Conservation (phyloP, 306 rosid species). For the Coriaria nepalensis region DNA sequence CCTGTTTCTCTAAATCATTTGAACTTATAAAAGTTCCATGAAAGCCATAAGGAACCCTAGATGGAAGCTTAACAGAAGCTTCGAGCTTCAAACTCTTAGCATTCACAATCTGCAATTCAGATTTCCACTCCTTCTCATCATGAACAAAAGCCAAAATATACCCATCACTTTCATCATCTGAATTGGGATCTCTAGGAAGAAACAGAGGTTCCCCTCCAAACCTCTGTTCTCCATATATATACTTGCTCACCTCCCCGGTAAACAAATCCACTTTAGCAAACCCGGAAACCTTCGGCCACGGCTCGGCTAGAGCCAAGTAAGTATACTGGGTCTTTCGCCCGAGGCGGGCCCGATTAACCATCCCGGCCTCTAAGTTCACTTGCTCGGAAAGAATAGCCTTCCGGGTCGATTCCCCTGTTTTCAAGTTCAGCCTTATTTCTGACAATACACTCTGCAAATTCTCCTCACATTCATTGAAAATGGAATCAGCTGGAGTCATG, state of each 20-base stretch:
- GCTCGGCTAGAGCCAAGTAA: constrained; percentile 74
- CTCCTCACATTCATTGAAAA: constrained; percentile 88
- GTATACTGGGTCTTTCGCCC: constrained; percentile 66
- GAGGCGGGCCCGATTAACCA: constrained; percentile 73
- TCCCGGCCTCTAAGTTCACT: constrained; percentile 82
- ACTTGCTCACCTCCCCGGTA: constrained; percentile 41
- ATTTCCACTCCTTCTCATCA: constrained; percentile 76
- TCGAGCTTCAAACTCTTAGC: constrained; percentile 59
- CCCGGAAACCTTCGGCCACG: constrained; percentile 97
- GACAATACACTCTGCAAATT: constrained; percentile 49
- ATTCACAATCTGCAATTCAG: constrained; percentile 62
- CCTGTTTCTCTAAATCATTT: constrained; percentile 49
- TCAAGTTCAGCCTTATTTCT: constrained; percentile 65
- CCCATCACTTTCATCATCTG: constrained; percentile 56
- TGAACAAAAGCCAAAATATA: constrained; percentile 74
- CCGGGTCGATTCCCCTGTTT: constrained; percentile 50
- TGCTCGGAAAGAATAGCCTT: constrained; percentile 43
- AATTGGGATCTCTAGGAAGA: constrained; percentile 32
- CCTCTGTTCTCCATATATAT: constrained; percentile 41
- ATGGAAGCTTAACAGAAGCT: constrained; percentile 65
- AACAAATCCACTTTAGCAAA: constrained; percentile 68
- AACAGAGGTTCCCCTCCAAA: constrained; percentile 93
- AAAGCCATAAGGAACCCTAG: constrained; percentile 87
- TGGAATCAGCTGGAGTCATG: constrained; percentile 90
- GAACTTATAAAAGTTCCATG: constrained; percentile 81